phyloP scores from a whole-genome alignment of 371 early-diverging fungal species.

The Vairimorpha apis region DNA sequence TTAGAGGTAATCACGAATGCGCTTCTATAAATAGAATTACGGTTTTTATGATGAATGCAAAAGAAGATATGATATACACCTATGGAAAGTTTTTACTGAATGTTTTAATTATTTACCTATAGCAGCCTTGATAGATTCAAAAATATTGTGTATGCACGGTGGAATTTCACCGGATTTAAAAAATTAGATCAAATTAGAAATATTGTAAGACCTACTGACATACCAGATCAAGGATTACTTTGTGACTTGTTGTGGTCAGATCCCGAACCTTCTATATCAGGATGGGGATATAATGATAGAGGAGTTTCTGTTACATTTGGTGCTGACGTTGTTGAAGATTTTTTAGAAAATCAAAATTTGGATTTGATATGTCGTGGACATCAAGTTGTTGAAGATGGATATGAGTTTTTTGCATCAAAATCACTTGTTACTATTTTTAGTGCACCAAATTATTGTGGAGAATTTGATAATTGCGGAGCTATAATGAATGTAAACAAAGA shows the following conservation, averaged over 20 bases:
- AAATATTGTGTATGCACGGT: constrained; percentile 61
- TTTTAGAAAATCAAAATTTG: constrained; percentile 31
- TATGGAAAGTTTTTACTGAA: constrained; percentile 50
- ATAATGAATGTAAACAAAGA: constrained; percentile 93
- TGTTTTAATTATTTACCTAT: constrained; percentile 56
- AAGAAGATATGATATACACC: constrained; percentile 30
- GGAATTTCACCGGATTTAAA: constrained; percentile 64
- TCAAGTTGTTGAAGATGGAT: constrained; percentile 49
- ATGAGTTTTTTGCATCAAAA: constrained; percentile 13
- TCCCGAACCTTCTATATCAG: constrained; percentile 45
- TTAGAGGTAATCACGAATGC: constrained; percentile 61
- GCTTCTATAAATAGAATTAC: constrained; percentile 35
- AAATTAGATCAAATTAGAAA: constrained; percentile 43
- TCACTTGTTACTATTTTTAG: constrained; percentile 38
- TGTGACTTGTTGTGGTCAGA: constrained; percentile 58
- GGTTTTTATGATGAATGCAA: constrained; percentile 59
- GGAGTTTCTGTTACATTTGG: constrained; percentile 58
- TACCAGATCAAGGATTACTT: constrained; percentile 65
- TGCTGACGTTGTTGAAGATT: constrained; percentile 31
- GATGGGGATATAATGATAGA: constrained; percentile 75
- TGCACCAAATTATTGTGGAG: constrained; percentile 70
- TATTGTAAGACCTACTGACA: constrained; percentile 43
- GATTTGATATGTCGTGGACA: constrained; percentile 32
- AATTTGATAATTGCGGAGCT: constrained; percentile 81
- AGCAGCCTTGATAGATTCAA: constrained; percentile 46